Conservation (phyloP, 495 filamentous ascomycete species). For the Xylaria longipes region DNA sequence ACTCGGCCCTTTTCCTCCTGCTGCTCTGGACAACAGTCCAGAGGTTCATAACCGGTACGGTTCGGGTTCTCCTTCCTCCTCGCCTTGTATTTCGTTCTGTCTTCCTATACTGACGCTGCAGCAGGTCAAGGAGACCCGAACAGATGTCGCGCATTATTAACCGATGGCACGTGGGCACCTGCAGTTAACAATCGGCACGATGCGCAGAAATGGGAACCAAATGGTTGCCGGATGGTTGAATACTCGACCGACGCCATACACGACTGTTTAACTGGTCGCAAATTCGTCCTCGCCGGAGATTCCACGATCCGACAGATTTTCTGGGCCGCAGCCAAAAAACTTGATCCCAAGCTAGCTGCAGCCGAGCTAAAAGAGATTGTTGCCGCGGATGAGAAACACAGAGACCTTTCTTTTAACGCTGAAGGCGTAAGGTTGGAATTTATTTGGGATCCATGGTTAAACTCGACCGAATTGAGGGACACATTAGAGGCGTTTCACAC, state of each 20-base stretch:
- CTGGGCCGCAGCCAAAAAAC: conserved; percentile 59
- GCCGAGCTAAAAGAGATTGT: conserved; percentile 35
- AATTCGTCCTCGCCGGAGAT: conserved; percentile 66
- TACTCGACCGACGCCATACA: conserved; percentile 56
- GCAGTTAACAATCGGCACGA: conserved; percentile 33
- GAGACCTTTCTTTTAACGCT: conserved; percentile 50
- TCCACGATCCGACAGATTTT: conserved; percentile 65
- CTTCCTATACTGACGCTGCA: conserved; percentile 21
- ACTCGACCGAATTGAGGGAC: conserved; percentile 52
- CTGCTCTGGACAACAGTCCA: conserved; percentile 24
- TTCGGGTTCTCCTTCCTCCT: neutral
- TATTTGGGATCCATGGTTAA: conserved; percentile 68
- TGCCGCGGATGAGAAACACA: conserved; percentile 47
- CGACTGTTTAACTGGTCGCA: conserved; percentile 51
- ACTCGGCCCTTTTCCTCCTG: conserved; percentile 25
- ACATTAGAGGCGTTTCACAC: conserved; percentile 46
- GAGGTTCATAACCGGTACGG: conserved; percentile 26
- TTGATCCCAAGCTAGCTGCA: conserved; percentile 49
- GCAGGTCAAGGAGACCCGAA: conserved; percentile 52
- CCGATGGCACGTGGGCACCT: conserved; percentile 57
- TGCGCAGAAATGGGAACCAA: conserved; percentile 59
- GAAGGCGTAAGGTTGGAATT: conserved; percentile 57
- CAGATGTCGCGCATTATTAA: conserved; percentile 61
- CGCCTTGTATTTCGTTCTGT: neutral
- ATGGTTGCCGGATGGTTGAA: conserved; percentile 62